phyloP scores from a whole-genome alignment of 176 grass and related monocot species.

The Rhipidocladum racemiflorum region DNA sequence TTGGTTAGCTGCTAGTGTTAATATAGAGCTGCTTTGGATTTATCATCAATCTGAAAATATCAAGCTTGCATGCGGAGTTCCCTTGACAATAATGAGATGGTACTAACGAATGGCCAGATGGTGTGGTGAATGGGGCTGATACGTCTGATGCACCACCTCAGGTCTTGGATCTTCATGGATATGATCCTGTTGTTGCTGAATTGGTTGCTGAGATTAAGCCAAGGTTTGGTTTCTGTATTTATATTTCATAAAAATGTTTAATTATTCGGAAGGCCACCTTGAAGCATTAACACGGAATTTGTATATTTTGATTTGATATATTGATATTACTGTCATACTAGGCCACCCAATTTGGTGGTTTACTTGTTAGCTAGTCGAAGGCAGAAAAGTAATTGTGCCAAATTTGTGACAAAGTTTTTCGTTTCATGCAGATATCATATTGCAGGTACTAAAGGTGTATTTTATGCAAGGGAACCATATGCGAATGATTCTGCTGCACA shows the following conservation, averaged over 20 bases:
- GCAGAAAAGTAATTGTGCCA: background rate
- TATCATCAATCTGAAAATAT: slow-evolving; percentile 19
- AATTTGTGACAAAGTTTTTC: background rate
- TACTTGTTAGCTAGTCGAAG: background rate
- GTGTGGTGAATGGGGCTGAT: slow-evolving; percentile 60
- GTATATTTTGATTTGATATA: background rate
- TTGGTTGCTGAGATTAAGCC: slow-evolving; percentile 83
- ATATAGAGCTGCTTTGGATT: background rate
- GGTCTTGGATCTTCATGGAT: slow-evolving; percentile 57
- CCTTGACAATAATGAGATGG: slow-evolving; percentile 52
- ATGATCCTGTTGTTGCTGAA: slow-evolving; percentile 58
- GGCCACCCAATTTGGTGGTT: background rate
- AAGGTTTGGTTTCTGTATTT: slow-evolving; percentile 46
- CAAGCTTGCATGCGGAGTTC: background rate
- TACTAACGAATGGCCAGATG: slow-evolving; percentile 92
- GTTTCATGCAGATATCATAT: slow-evolving; percentile 76
- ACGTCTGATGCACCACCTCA: slow-evolving; percentile 46
- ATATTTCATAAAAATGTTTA: slow-evolving; percentile 5
- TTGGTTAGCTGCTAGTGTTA: slow-evolving; percentile 3
- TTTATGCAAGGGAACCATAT: slow-evolving; percentile 88
- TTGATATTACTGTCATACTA: slow-evolving; percentile 1
- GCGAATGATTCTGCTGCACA: slow-evolving; percentile 63
- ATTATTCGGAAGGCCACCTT: background rate
- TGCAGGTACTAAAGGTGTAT: slow-evolving; percentile 82
- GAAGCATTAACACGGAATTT: slow-evolving; percentile 9